phyloP scores from a whole-genome alignment of 1,139 yeast genomes.

The Geotrichum aggregatum region DNA sequence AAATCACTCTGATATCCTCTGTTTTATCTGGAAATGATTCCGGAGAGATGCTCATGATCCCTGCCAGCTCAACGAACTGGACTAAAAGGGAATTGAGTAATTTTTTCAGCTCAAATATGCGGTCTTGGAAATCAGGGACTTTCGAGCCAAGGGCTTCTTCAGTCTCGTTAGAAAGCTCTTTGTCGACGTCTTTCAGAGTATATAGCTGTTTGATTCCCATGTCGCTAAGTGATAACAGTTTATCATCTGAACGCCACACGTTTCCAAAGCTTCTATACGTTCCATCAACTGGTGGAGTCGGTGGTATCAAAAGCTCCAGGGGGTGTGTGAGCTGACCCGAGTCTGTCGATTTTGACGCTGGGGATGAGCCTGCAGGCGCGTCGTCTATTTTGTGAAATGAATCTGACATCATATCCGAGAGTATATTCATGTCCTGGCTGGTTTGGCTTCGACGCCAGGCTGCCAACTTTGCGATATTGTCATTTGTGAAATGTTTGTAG shows the following conservation, averaged over 20 bases:
- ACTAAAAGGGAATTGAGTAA: constrained; percentile 64
- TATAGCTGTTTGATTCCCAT: constrained; percentile 69
- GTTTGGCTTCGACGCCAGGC: constrained; percentile 27
- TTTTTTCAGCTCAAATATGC: constrained; percentile 63
- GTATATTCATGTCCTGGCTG: constrained; percentile 5
- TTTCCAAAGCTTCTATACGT: constrained; percentile 78
- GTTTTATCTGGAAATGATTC: constrained; percentile 59
- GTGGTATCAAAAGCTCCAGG: constrained; percentile 59
- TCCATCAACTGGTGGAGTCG: constrained; percentile 50
- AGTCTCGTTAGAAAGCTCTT: constrained; percentile 20
- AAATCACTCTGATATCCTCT: constrained; percentile 66
- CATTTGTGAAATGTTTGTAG: constrained; percentile 61
- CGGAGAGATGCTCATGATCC: constrained; percentile 68
- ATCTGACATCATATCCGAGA: constrained; percentile 10
- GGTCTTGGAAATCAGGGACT: constrained; percentile 34
- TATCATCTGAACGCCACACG: constrained; percentile 72
- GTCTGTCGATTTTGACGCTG: constrained; percentile 15
- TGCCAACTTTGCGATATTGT: constrained; percentile 47
- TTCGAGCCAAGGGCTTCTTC: constrained; percentile 13
- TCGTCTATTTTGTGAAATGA: constrained; percentile 12
- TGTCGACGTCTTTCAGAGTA: constrained; percentile 24
- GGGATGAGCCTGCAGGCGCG: constrained; percentile 1
- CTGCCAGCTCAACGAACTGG: constrained; percentile 69
- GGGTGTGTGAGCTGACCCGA: constrained; percentile 25
- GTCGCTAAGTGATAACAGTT: constrained; percentile 60